Conservation (phyloP, 345 rosid genomes). For the Triadica sebifera region DNA sequence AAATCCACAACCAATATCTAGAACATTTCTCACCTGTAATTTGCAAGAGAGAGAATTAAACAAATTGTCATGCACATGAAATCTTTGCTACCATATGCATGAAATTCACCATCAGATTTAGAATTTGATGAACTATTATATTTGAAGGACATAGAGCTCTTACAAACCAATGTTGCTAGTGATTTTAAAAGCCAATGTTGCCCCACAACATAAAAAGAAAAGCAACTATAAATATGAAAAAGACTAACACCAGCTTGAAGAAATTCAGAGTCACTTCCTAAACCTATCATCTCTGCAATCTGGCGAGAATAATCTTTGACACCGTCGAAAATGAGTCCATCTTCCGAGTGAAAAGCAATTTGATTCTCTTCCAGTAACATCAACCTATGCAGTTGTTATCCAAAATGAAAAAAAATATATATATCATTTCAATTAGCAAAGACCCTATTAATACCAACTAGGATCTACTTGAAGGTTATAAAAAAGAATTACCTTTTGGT, state of each 20-base stretch:
- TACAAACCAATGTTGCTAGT: too few relatives aligned
- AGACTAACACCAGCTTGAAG: conserved; percentile 87
- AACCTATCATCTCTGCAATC: conserved; percentile 94
- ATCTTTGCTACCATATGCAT: not conserved
- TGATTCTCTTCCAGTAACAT: conserved; percentile 99
- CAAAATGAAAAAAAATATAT: conserved; percentile 1
- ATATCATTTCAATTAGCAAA: too few relatives aligned
- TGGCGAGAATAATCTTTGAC: conserved; percentile 95
- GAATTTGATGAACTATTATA: not conserved
- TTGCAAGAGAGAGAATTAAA: not conserved
- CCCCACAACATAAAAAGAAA: too few relatives aligned
- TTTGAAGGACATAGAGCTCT: not conserved
- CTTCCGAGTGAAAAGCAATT: conserved; percentile 89
- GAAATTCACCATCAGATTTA: not conserved
- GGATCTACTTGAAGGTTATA: not conserved
- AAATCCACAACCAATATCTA: conserved; percentile 97
- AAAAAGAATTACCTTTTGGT: conserved; percentile 64
- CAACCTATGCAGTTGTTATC: conserved; percentile 43
- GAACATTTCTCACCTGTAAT: conserved; percentile 63
- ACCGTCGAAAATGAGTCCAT: conserved; percentile 80
- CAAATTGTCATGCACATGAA: too few relatives aligned
- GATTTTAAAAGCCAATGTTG: not conserved
- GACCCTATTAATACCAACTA: not conserved
- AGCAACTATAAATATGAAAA: conserved; percentile 20
- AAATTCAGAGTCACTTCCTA: conserved; percentile 87